A percentile compares a stretch with the other conserved stretches of the same genome.
These are phyloP conservation scores for Candida tropicalis DNA, from an alignment of 1,139 yeast species.

Conservation along the genomic window DNA sequence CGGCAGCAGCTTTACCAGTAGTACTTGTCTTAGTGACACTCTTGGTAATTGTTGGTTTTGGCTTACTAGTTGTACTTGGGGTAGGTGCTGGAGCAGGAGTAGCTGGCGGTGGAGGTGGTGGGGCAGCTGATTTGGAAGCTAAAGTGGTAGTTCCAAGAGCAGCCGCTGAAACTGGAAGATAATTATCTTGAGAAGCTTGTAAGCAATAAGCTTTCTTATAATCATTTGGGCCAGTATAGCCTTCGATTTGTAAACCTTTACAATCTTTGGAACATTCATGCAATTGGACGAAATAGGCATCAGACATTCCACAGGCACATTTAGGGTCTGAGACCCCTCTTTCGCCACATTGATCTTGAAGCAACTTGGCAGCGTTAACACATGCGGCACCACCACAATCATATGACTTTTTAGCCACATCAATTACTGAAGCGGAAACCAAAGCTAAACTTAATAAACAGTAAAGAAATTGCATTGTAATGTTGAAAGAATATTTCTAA, in stretches of 20 bases:
- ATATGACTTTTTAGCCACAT: neutral
- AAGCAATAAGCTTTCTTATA: slow-evolving; percentile 4
- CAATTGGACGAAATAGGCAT: slow-evolving; percentile 1
- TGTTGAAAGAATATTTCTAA: neutral
- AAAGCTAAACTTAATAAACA: slow-evolving; percentile 1
- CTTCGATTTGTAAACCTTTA: slow-evolving; percentile 5
- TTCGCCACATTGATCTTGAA: slow-evolving; percentile 3
- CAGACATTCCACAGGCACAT: slow-evolving; percentile 6
- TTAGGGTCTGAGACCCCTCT: slow-evolving; percentile 1
- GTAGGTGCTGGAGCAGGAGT: neutral
- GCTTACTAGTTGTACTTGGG: neutral
- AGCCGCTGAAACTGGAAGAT: neutral
- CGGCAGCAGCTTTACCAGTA: neutral
- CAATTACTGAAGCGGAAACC: neutral
- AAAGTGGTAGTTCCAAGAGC: neutral
- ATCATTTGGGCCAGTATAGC: slow-evolving; percentile 6
- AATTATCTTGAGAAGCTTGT: neutral
- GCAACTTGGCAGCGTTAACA: slow-evolving; percentile 1
- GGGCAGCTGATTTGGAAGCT: neutral
- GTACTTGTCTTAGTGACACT: neutral
- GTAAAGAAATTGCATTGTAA: neutral
- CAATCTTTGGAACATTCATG: slow-evolving; percentile 6
- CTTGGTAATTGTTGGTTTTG: slow-evolving; percentile 2
- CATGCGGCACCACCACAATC: slow-evolving; percentile 5
- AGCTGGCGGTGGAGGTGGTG: neutral